Base-by-base conservation (phyloP, 257 asterid species). In the Coffea eugenioides region DNA sequence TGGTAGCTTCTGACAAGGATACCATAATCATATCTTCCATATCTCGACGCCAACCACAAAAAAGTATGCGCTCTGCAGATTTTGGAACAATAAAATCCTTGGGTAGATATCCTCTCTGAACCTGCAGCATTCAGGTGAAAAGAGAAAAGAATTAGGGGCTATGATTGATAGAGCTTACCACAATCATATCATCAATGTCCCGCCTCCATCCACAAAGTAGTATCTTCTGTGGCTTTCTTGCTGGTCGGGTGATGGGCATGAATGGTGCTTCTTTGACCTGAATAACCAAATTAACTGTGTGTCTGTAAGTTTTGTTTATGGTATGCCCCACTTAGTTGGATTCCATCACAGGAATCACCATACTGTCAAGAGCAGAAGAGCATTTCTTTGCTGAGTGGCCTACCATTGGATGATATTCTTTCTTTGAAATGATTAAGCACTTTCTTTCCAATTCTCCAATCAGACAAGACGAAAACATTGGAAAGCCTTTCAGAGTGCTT, bases 131-230 rank as follows among this genome's bases (percentile, higher is more conserved):
- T 85, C 89, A 90, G 86, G 88, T 86, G 89, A 90, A 92, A 90
- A 92, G 87, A 82, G 90, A 86, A 84, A 87, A 76, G 83, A 91
- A 90, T 93, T 88, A 92, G 98, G 92, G 86, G 92, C 88, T 86
- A 85, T 82, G 77, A 83, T 83, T 67, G 71, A 88, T 81, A 80
- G 86, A 90, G 85, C 94, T 93, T 90, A 93, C 98, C 97, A 92
- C 96, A 93, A 93, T 91, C 98, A 93, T 92, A 92, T 93, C 98
- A 93, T 92, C 96, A 90, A 91, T 87, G 94, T 93, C 97, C 85
- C 95, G 89, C 85, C 97, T 89, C 97, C 98, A 92, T 93, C 97
- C 98, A 91, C 93, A 88, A 82, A 93, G 96, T 90, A 93, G 96
- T 87, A 92, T 90, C 97, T 92, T 93, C 96, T 90, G 96, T 86